These are phyloP conservation scores for Coix lacrymajobi DNA, from an alignment of 176 grass and related monocot genomes.

Conservation along the genomic window DNA sequence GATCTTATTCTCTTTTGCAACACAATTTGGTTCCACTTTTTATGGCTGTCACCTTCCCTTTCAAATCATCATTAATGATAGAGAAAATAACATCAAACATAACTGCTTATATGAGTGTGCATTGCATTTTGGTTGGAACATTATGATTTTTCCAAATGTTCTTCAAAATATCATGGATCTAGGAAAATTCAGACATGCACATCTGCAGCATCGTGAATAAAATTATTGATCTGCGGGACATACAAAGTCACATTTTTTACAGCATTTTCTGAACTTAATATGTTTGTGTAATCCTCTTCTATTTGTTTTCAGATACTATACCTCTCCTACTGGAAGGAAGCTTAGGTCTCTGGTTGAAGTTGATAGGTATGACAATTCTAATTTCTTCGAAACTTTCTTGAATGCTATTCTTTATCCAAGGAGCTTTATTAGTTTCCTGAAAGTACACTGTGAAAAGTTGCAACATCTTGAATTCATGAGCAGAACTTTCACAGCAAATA, in stretches of 20 bases:
- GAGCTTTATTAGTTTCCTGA: not conserved
- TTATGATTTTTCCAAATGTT: not conserved
- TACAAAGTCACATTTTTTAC: not conserved
- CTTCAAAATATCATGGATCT: not conserved
- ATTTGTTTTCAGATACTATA: constrained; percentile 65
- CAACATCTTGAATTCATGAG: not conserved
- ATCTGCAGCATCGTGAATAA: not conserved
- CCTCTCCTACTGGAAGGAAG: constrained; percentile 66
- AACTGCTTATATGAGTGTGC: not conserved
- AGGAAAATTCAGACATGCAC: not conserved
- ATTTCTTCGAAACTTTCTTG: not conserved
- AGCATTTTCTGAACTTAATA: constrained; percentile 2
- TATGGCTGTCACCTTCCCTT: not conserved
- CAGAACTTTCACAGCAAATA: not conserved
- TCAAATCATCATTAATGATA: not conserved
- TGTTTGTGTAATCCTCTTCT: not conserved
- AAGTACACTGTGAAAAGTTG: not conserved
- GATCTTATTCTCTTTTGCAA: constrained; percentile 16
- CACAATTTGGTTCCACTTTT: not conserved
- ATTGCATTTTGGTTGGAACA: not conserved
- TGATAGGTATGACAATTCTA: constrained; percentile 41
- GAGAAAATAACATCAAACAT: not conserved
- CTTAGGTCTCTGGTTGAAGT: constrained; percentile 72
- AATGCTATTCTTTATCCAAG: not conserved
- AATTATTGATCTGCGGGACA: not conserved